phyloP scores from a whole-genome alignment of 2,329 filamentous ascomycete species.

The Metarhizium sp. region DNA sequence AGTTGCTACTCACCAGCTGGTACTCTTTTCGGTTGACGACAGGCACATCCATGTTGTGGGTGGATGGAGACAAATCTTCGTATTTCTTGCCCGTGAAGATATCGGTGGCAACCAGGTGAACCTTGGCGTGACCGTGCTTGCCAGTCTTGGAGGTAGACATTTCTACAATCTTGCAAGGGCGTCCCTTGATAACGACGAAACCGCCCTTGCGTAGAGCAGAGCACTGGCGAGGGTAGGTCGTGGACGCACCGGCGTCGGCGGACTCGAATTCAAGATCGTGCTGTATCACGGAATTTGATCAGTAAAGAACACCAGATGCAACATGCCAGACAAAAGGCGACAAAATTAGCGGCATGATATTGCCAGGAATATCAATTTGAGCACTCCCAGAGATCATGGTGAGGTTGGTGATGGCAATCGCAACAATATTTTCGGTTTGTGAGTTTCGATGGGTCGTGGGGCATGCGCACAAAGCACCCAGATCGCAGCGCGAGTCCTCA shows the following conservation, averaged over 20 bases:
- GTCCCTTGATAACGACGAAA: conserved; percentile 95
- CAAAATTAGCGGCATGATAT: neutral
- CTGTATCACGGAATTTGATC: conserved; percentile 26
- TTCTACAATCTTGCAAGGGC: conserved; percentile 99
- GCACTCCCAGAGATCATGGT: neutral
- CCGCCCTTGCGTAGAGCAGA: conserved; percentile 99
- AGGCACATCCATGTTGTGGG: conserved; percentile 96
- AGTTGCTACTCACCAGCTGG: conserved; percentile 69
- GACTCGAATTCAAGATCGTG: conserved; percentile 74
- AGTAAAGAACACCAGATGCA: conserved; percentile 4
- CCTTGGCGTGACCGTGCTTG: conserved; percentile 99
- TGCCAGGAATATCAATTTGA: neutral
- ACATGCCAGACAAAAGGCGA: neutral
- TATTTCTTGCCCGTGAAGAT: conserved; percentile 99
- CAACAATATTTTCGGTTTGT: conserved; percentile 8
- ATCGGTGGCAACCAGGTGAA: conserved; percentile 94
- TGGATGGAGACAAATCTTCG: conserved; percentile 97
- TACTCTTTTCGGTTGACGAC: conserved; percentile 85
- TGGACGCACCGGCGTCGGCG: conserved; percentile 91
- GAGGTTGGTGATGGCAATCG: neutral
- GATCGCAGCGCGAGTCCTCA: neutral
- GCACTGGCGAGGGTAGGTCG: conserved; percentile 97
- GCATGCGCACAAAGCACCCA: conserved; percentile 6
- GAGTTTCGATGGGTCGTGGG: conserved; percentile 18
- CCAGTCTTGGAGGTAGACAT: conserved; percentile 99